phyloP scores from a whole-genome alignment of 495 filamentous ascomycete species.

The Podospora bellae-mahoneyi region DNA sequence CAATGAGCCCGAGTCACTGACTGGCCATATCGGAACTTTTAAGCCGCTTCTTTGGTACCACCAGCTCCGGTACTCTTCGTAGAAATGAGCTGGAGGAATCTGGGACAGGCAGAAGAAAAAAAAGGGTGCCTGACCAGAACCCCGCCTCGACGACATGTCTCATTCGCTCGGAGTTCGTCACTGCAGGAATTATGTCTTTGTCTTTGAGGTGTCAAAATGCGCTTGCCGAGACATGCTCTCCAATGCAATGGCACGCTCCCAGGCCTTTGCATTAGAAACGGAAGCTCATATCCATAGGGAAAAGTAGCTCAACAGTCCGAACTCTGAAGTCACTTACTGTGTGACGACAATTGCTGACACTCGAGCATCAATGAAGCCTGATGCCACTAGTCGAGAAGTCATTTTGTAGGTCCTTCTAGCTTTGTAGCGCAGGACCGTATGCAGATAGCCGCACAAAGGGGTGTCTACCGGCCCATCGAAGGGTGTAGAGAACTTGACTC shows the following conservation, averaged over 20 bases:
- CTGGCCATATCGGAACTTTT: conserved; percentile 4
- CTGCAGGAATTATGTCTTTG: not conserved
- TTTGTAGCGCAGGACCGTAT: not conserved
- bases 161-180: not conserved
- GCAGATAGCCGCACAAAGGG: conserved; percentile 17
- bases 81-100: not conserved
- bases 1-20: not conserved
- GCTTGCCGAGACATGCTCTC: conserved; percentile 21
- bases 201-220: conserved; percentile 6
- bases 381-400: conserved; percentile 10
- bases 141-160: not conserved
- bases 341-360: conserved; percentile 1
- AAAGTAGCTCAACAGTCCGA: conserved; percentile 3
- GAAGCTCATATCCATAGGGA: not conserved
- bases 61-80: not conserved
- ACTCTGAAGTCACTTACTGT: conserved; percentile 7
- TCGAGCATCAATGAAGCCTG: conserved; percentile 12
- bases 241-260: conserved; percentile 12
- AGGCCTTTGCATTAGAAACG: conserved; percentile 14
- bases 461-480: conserved; percentile 12
- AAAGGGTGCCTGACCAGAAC: not conserved
- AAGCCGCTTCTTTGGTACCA: conserved; percentile 8
- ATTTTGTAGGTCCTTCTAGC: not conserved
- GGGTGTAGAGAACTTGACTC: conserved; percentile 13
- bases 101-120: not conserved